phyloP scores from a whole-genome alignment of 2,329 filamentous ascomycete species.

The Fusarium anguioides region DNA sequence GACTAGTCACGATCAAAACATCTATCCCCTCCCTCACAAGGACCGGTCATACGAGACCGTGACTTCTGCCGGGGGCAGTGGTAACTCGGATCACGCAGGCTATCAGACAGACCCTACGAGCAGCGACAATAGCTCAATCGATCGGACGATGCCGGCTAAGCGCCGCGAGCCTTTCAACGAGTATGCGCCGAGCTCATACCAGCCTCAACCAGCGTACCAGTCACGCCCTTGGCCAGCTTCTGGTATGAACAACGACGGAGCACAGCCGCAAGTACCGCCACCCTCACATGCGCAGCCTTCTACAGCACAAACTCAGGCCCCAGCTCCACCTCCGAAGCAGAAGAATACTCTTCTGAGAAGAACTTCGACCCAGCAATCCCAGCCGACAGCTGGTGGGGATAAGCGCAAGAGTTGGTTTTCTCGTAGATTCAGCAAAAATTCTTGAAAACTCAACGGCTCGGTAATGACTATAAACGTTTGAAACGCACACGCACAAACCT shows the following conservation, averaged over 20 bases:
- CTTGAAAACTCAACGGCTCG: conserved; percentile 22
- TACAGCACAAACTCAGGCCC: conserved; percentile 27
- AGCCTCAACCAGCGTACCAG: conserved; percentile 55
- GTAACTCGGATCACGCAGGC: conserved; percentile 78
- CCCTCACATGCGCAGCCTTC: conserved; percentile 43
- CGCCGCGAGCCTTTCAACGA: conserved; percentile 67
- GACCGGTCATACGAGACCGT: conserved; percentile 90
- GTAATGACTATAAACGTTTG: conserved; percentile 15
- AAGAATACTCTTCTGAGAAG: conserved; percentile 46
- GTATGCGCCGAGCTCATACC: conserved; percentile 71
- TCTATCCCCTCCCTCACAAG: conserved; percentile 70
- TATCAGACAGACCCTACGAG: conserved; percentile 87
- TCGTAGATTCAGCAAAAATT: conserved; percentile 77
- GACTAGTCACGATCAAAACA: conserved; percentile 54
- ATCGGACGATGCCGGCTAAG: conserved; percentile 72
- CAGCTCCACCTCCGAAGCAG: conserved; percentile 44
- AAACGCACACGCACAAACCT: conserved; percentile 23
- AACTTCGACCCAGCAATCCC: conserved; percentile 43
- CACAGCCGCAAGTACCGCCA: conserved; percentile 42
- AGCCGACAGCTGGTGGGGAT: conserved; percentile 56
- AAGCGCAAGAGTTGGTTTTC: conserved; percentile 94
- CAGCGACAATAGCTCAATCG: conserved; percentile 92
- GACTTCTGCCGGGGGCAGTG: conserved; percentile 79
- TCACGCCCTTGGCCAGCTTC: conserved; percentile 55
- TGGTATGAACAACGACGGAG: conserved; percentile 42